A percentile compares a stretch with the other conserved stretches of the same genome.
These are phyloP conservation scores for Pseudomassariella vexata DNA, from an alignment of 2,329 filamentous ascomycete genomes.

Conservation along the genomic window DNA sequence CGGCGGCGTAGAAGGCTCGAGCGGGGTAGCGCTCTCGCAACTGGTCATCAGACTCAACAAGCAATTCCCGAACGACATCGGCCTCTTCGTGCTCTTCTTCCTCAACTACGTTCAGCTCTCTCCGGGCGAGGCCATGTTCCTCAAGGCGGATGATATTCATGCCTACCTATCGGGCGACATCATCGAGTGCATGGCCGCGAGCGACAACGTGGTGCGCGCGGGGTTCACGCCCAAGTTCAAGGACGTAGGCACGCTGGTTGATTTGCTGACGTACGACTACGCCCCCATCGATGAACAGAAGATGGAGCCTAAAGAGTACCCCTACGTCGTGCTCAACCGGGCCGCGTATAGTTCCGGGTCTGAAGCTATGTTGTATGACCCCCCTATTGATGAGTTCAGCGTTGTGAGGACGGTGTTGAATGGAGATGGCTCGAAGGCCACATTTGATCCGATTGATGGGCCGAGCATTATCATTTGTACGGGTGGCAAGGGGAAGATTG, in stretches of 20 bases:
- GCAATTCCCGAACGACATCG: constrained; percentile 86
- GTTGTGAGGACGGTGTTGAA: constrained; percentile 78
- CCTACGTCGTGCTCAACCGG: constrained; percentile 78
- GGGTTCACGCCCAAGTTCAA: constrained; percentile 99
- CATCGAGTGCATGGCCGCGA: constrained; percentile 97
- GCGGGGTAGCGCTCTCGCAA: constrained; percentile 65
- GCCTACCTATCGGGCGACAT: constrained; percentile 92
- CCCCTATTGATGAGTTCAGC: constrained; percentile 93
- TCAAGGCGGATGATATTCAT: constrained; percentile 95
- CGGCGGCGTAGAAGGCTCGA: constrained; percentile 61
- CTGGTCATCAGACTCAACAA: constrained; percentile 72
- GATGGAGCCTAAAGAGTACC: constrained; percentile 79
- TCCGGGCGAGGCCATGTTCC: constrained; percentile 90
- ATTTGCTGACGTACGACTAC: constrained; percentile 92
- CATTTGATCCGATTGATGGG: constrained; percentile 79
- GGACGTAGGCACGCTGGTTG: constrained; percentile 81
- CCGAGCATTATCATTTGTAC: constrained; percentile 94
- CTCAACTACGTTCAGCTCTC: constrained; percentile 88
- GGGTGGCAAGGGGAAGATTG: constrained; percentile 72
- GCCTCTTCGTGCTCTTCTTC: constrained; percentile 93
- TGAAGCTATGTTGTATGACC: constrained; percentile 74
- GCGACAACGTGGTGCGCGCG: constrained; percentile 96
- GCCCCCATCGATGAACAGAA: constrained; percentile 94
- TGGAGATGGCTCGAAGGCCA: constrained; percentile 69
- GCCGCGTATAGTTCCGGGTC: constrained; percentile 74